Conservation (phyloP, 2,329 filamentous ascomycete genomes). For the Dactylellina parvicollis region DNA sequence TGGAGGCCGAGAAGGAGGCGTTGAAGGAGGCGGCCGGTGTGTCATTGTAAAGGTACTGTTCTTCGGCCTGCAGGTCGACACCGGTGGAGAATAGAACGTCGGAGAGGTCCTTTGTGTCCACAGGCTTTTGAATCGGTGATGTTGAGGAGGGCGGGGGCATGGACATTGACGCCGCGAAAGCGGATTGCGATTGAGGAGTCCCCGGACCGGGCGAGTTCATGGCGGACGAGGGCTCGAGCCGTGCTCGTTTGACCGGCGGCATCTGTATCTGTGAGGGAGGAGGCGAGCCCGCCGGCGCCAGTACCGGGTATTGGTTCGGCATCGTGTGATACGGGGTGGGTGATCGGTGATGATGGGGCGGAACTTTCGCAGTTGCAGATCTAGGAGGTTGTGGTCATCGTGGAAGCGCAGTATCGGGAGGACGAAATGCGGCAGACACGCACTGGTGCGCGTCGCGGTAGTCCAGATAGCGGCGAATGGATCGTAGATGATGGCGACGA, state of each 20-base stretch:
- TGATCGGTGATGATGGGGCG: background rate
- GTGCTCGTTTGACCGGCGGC: constrained; percentile 45
- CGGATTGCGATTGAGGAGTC: constrained; percentile 30
- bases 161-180: constrained; percentile 43
- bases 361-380: constrained; percentile 2
- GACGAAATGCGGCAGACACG: constrained; percentile 6
- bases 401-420: background rate
- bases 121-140: constrained; percentile 56
- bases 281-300: constrained; percentile 44
- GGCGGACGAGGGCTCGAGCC: constrained; percentile 31
- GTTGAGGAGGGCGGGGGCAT: constrained; percentile 51
- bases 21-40: constrained; percentile 42
- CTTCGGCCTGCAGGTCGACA: constrained; percentile 58
- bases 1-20: background rate
- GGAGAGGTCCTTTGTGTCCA: constrained; percentile 58
- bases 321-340: background rate
- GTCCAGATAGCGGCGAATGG: background rate
- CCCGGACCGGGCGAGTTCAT: constrained; percentile 35
- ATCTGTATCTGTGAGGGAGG: constrained; percentile 28
- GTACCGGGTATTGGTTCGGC: constrained; percentile 16
- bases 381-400: constrained; percentile 29
- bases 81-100: constrained; percentile 58
- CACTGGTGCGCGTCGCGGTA: constrained; percentile 15
- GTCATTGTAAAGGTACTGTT: constrained; percentile 57
- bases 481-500: background rate